A percentile compares a stretch with the other conserved stretches of the same genome.
phyloP scores from a whole-genome alignment of 1,139 yeast genomes.

The Protomyces inouyei region DNA sequence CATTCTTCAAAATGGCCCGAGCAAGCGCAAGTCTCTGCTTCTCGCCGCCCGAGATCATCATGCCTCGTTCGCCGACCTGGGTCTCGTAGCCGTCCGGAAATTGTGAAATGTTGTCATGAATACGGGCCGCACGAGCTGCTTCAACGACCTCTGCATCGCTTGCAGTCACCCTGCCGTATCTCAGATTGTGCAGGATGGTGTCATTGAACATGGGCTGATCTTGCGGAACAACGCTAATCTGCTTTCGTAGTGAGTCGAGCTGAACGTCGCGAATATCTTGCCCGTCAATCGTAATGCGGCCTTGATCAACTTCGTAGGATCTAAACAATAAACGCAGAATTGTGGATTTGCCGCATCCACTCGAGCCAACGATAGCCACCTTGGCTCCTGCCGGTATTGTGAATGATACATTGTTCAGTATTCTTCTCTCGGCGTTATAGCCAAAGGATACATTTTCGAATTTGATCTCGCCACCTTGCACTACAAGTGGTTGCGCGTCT shows the following conservation, averaged over 20 bases:
- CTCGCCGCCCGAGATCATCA: conserved; percentile 99
- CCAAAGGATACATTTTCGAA: conserved; percentile 94
- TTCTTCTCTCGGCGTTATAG: conserved; percentile 82
- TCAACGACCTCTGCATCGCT: conserved; percentile 62
- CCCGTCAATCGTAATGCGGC: conserved; percentile 78
- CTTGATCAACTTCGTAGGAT: conserved; percentile 75
- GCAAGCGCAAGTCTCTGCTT: conserved; percentile 94
- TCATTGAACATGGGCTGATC: conserved; percentile 55
- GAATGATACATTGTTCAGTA: conserved; percentile 72
- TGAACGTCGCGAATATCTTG: conserved; percentile 75
- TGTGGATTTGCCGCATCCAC: conserved; percentile 65
- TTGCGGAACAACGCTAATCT: conserved; percentile 93
- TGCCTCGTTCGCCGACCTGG: conserved; percentile 94
- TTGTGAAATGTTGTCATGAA: conserved; percentile 48
- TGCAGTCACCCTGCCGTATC: conserved; percentile 67
- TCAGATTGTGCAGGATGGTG: conserved; percentile 75
- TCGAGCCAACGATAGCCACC: conserved; percentile 39
- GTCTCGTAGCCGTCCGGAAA: conserved; percentile 82
- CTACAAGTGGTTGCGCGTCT: conserved; percentile 55
- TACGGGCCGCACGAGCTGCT: conserved; percentile 65
- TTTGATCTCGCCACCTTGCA: conserved; percentile 62
- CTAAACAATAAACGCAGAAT: conserved; percentile 75
- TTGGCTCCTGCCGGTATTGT: conserved; percentile 54
- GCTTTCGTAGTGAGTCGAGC: conserved; percentile 63
- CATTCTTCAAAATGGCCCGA: conserved; percentile 70